A percentile compares a stretch with the other conserved stretches of the same genome.
phyloP scores from a whole-genome alignment of 345 rosid genomes.

The Pistacia vera region DNA sequence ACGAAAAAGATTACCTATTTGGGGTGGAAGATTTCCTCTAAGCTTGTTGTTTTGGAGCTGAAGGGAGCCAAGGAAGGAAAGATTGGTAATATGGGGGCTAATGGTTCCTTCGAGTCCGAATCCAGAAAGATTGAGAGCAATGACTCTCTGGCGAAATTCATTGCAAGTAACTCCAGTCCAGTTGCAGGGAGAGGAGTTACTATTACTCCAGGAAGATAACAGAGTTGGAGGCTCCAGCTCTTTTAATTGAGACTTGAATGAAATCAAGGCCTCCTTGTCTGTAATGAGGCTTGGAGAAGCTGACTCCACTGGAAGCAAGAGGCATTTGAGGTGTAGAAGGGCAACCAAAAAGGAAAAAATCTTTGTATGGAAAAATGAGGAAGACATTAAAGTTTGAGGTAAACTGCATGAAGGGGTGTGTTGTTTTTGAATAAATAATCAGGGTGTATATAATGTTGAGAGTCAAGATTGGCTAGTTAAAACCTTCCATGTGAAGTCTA shows the following conservation, averaged over 20 bases:
- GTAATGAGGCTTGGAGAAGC: constrained; percentile 26
- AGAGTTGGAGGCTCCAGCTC: constrained; percentile 18
- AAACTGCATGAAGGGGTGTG: background rate
- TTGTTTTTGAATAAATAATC: background rate
- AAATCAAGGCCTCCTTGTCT: constrained; percentile 45
- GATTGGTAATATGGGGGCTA: constrained; percentile 47
- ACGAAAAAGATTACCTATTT: constrained; percentile 43
- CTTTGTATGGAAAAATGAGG: background rate
- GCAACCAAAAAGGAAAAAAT: background rate
- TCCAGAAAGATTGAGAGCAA: constrained; percentile 33
- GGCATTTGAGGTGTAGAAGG: constrained; percentile 12
- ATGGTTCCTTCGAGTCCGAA: constrained; percentile 37
- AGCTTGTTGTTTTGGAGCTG: constrained; percentile 48
- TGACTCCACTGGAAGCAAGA: constrained; percentile 16
- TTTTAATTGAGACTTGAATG: constrained; percentile 41
- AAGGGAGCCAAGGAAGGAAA: constrained; percentile 46
- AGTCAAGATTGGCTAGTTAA: too few relatives aligned
- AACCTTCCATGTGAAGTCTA: too few relatives aligned
- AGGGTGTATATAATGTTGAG: too few relatives aligned
- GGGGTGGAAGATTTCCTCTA: constrained; percentile 35
- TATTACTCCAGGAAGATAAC: constrained; percentile 41
- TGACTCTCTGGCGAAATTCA: constrained; percentile 33
- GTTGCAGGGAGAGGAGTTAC: constrained; percentile 38
- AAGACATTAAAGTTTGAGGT: background rate
- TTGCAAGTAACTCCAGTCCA: constrained; percentile 58